Conservation (phyloP, 2,329 filamentous ascomycete genomes). For the Neonectria sp. region DNA sequence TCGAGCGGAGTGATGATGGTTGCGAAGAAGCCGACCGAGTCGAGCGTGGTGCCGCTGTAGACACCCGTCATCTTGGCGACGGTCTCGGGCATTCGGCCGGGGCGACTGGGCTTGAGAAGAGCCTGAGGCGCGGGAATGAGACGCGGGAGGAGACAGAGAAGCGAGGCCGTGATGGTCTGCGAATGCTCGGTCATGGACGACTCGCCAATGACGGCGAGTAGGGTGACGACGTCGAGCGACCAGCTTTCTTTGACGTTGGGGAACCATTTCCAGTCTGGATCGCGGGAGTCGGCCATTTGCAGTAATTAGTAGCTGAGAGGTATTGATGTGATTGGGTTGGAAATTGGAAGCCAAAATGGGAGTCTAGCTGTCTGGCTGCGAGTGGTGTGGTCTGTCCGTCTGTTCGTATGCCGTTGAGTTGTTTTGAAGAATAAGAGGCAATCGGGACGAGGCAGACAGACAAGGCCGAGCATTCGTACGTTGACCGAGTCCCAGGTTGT, state of each 20-base stretch:
- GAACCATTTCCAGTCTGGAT: conserved; percentile 59
- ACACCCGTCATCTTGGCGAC: conserved; percentile 71
- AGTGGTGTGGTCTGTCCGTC: neutral
- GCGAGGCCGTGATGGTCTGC: conserved; percentile 72
- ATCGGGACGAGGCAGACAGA: conserved; percentile 25
- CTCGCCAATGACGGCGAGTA: conserved; percentile 75
- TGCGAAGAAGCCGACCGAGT: conserved; percentile 73
- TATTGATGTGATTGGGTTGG: neutral
- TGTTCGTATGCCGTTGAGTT: neutral
- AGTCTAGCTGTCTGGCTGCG: neutral
- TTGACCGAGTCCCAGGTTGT: neutral
- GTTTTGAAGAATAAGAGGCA: conserved; percentile 9
- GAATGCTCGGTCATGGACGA: conserved; percentile 70
- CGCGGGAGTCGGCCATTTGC: conserved; percentile 45
- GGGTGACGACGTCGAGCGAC: conserved; percentile 73
- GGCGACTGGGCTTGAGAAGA: conserved; percentile 70
- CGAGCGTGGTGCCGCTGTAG: conserved; percentile 68
- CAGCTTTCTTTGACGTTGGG: conserved; percentile 61
- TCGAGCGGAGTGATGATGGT: conserved; percentile 73
- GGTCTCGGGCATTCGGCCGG: conserved; percentile 68
- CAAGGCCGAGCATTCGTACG: neutral
- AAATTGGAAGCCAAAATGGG: neutral
- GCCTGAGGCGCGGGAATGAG: conserved; percentile 75
- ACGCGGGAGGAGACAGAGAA: conserved; percentile 70
- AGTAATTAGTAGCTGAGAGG: neutral